phyloP scores from a whole-genome alignment of 768 basidiomycete genomes.

The Calocera cornea region DNA sequence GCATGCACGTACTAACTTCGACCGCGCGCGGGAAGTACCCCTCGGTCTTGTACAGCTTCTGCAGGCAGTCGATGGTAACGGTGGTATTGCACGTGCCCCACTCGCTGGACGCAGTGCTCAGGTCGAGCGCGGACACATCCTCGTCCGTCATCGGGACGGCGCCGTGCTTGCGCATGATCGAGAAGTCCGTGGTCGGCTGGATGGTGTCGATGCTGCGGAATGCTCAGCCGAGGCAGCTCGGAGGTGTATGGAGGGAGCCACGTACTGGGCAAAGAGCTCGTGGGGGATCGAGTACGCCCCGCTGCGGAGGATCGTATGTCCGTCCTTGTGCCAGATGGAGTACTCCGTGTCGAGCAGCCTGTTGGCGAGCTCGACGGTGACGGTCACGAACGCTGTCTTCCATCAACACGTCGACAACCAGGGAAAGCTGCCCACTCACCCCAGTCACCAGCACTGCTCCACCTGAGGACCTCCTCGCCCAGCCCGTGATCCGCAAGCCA shows the following conservation, averaged over 20 bases:
- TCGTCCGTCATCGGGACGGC: background rate
- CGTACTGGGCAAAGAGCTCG: conserved; percentile 1
- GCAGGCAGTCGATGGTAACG: conserved; percentile 2
- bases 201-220: conserved; percentile 16
- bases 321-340: conserved; percentile 1
- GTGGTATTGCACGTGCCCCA: conserved; percentile 1
- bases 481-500: background rate
- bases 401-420: background rate
- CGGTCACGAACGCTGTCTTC: background rate
- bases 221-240: background rate
- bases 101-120: background rate
- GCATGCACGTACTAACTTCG: background rate
- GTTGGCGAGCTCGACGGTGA: background rate
- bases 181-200: conserved; percentile 8
- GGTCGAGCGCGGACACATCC: background rate
- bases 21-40: conserved; percentile 6
- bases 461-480: background rate
- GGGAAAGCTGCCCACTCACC: background rate
- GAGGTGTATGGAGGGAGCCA: background rate
- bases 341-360: background rate
- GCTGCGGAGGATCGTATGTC: background rate
- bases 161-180: conserved; percentile 3
- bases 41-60: conserved; percentile 8
- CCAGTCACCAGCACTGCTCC: background rate
- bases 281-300: background rate